These are phyloP conservation scores for Geosmithia morbida DNA, from an alignment of 2,329 filamentous ascomycete species.

Conservation along the genomic window DNA sequence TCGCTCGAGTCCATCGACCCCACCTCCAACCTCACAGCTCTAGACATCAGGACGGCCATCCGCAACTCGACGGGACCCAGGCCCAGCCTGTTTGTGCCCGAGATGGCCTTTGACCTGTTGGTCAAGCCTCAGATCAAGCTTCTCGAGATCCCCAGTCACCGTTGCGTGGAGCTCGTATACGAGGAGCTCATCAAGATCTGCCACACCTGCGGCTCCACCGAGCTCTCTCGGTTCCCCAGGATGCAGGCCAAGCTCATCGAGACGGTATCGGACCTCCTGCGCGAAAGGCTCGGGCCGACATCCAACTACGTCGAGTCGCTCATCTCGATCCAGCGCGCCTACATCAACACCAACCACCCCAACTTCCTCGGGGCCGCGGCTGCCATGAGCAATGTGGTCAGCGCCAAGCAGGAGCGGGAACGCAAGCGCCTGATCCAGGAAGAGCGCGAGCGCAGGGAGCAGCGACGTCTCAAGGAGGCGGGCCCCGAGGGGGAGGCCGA, in stretches of 20 bases:
- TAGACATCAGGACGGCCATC: constrained; percentile 93
- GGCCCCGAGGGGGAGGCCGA: constrained; percentile 69
- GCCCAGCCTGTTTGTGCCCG: constrained; percentile 90
- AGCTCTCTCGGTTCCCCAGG: constrained; percentile 81
- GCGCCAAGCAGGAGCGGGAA: constrained; percentile 87
- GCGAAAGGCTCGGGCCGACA: constrained; percentile 79
- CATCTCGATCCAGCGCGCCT: constrained; percentile 92
- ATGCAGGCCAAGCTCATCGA: constrained; percentile 96
- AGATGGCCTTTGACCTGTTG: constrained; percentile 91
- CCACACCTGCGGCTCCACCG: constrained; percentile 92
- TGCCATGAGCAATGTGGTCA: constrained; percentile 94
- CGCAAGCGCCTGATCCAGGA: constrained; percentile 67
- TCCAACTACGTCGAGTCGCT: constrained; percentile 90
- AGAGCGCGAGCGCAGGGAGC: constrained; percentile 75
- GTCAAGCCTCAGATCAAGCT: constrained; percentile 99
- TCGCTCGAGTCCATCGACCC: constrained; percentile 93
- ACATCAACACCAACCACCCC: constrained; percentile 98
- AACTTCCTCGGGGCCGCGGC: constrained; percentile 95
- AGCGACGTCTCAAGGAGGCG: constrained; percentile 68
- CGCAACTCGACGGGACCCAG: constrained; percentile 94
- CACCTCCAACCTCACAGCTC: constrained; percentile 83
- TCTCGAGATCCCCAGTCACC: constrained; percentile 83
- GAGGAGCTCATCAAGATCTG: constrained; percentile 99
- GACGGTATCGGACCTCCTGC: constrained; percentile 87
- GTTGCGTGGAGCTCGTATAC: constrained; percentile 95